Evolutionary conservation across 441 rosid species (phyloP), one percentile per base, ranked within the genome.

Genomic region (Brassica balearica): DNA sequence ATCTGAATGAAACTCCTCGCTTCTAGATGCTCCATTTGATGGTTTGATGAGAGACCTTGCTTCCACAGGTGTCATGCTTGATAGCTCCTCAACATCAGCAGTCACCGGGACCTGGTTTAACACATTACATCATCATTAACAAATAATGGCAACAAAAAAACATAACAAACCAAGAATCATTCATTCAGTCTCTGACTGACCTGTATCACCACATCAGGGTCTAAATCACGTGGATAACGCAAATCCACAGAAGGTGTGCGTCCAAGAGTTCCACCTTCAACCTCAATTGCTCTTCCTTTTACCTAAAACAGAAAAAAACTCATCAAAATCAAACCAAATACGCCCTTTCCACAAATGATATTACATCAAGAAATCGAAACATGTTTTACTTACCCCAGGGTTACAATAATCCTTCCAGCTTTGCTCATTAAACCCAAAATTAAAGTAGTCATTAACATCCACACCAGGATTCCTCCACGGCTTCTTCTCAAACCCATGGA

Each of bases 181-280:
- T 22, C 72, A 68, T 43, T 61, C 38, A 53, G 55, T 53, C 27
- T 56, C 78, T 69, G n/a, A 92, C 78, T 69, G n/a, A 92, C 97
- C 90, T 88, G 79, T 83, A 92, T 90, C 56, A 92, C 88, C 75
- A 87, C 96, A 75, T 88, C 92, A 65, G 96, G 83, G 80, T 87
- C 92, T 63, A 68, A 76, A 60, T 23, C 65, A 55, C 84, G 85
- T 8, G 85, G 83, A 78, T 29, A 72, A 76, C 83, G 86, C 73
- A 82, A 43, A 73, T 85, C 84, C 77, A 72, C 76, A 68, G 91
- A 88, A 8, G 94, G 86, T 65, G 68, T 85, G 14, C 94, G 92
- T 73, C 86, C 94, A 71, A 56, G 69, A 36, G 76, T 78, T 77
- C 85, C 83, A 9, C 74, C 81, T 83, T 77, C 82, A 73, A 92